A percentile compares a stretch with the other conserved stretches of the same genome.
These are phyloP conservation scores for Sphaerosporella brunnea DNA, from an alignment of 495 filamentous ascomycete species.

Conservation along the genomic window DNA sequence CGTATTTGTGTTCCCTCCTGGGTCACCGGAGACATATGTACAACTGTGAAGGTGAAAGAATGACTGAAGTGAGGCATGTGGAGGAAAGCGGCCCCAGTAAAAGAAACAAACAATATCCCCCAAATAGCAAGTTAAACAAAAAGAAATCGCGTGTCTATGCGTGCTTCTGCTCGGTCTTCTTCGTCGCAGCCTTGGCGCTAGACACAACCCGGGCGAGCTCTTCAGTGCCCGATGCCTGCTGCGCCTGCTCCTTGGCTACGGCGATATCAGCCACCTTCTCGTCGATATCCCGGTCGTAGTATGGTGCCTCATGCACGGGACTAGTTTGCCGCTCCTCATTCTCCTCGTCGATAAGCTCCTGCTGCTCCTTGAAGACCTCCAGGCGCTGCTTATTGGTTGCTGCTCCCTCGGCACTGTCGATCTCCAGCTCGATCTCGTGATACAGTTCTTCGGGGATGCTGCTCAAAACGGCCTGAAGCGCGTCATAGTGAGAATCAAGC, in stretches of 20 bases:
- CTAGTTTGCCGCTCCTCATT: slow-evolving; percentile 70
- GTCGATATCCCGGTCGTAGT: slow-evolving; percentile 68
- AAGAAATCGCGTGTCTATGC: background rate
- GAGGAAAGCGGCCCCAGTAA: background rate
- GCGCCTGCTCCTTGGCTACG: background rate
- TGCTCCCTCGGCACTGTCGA: slow-evolving; percentile 89
- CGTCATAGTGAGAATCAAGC: slow-evolving; percentile 79
- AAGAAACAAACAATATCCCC: background rate
- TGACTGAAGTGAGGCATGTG: background rate
- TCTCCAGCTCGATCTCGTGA: slow-evolving; percentile 98
- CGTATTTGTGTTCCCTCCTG: no score
- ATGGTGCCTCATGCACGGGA: slow-evolving; percentile 38
- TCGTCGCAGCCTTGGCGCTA: background rate
- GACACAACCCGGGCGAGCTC: background rate
- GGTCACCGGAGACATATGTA: background rate
- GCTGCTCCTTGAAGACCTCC: slow-evolving; percentile 97
- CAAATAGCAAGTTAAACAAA: background rate
- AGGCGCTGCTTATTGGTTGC: slow-evolving; percentile 98
- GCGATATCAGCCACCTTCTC: slow-evolving; percentile 45
- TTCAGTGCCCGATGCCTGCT: background rate
- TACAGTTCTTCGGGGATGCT: slow-evolving; percentile 95
- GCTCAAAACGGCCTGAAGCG: slow-evolving; percentile 75
- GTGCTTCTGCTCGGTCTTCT: slow-evolving; percentile 4
- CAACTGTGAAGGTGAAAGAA: background rate
- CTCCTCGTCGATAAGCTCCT: slow-evolving; percentile 95